Conservation (phyloP, 176 grass and related monocot species). For the Themeda triandra region DNA sequence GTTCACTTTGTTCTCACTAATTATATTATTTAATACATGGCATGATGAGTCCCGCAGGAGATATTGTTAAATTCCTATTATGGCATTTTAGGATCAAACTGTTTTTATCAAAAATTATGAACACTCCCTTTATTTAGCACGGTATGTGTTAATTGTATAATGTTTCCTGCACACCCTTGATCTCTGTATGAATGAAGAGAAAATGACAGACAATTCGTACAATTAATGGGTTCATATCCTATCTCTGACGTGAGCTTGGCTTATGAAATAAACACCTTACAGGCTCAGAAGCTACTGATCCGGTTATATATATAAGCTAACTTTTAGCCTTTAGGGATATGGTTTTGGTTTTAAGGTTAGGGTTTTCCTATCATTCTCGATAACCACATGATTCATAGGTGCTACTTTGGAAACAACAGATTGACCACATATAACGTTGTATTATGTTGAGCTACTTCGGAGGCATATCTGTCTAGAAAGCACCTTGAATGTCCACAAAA, state of each 20-base stretch:
- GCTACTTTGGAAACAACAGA: neutral
- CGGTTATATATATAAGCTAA: neutral
- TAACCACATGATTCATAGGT: neutral
- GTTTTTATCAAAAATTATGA: neutral
- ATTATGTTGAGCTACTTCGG: neutral
- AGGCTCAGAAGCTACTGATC: neutral
- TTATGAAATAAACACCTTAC: neutral
- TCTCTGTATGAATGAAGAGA: neutral
- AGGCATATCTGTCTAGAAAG: neutral
- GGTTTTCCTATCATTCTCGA: neutral
- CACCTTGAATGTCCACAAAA: neutral
- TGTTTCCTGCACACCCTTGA: neutral
- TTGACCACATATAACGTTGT: neutral
- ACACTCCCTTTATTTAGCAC: neutral
- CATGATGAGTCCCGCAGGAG: neutral
- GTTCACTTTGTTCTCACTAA: neutral
- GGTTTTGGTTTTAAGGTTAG: neutral
- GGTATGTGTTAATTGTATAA: neutral
- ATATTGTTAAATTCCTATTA: neutral
- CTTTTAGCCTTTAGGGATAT: neutral
- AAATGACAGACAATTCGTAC: no score
- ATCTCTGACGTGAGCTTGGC: neutral
- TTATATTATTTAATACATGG: slow-evolving; percentile 6
- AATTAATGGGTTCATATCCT: neutral
- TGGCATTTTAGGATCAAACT: neutral